Evolutionary conservation across 2,329 filamentous ascomycete species (phyloP).

Genomic region (Sporothrix sp.): DNA sequence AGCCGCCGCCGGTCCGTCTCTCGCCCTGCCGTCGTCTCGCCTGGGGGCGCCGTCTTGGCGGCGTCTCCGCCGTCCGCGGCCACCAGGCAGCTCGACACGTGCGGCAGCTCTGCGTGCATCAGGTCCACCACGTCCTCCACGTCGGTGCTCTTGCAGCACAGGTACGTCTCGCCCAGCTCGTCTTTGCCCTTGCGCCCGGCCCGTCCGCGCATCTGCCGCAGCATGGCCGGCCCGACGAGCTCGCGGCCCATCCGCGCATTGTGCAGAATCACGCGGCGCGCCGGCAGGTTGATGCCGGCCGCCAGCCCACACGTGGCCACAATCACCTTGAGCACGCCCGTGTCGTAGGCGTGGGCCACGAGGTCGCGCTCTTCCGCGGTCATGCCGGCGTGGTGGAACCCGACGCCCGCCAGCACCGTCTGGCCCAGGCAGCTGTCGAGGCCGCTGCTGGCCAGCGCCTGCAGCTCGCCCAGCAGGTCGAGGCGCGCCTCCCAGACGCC

Average conservation of each 20-base stretch:
- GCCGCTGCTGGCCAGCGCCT: conserved; percentile 50
- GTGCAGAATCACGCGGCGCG: conserved; percentile 64
- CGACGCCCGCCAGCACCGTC: conserved; percentile 57
- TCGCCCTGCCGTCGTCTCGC: not conserved
- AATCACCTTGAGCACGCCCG: conserved; percentile 57
- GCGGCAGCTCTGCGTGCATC: conserved; percentile 62
- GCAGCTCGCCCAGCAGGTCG: conserved; percentile 56
- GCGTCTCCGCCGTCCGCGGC: conserved; percentile 28
- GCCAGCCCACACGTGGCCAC: conserved; percentile 71
- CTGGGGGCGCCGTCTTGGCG: conserved; percentile 22
- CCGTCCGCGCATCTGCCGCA: conserved; percentile 71
- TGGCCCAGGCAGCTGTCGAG: conserved; percentile 56
- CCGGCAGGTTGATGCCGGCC: conserved; percentile 71
- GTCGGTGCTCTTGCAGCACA: conserved; percentile 61
- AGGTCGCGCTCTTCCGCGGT: conserved; percentile 68
- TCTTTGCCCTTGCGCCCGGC: conserved; percentile 73
- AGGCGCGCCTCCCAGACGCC: conserved; percentile 46
- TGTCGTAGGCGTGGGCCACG: conserved; percentile 60
- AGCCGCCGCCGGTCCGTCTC: conserved; percentile 45
- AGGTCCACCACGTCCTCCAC: conserved; percentile 60
- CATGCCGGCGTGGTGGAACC: conserved; percentile 62
- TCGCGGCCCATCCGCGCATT: conserved; percentile 68
- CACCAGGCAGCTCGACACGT: conserved; percentile 54
- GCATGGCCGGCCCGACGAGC: conserved; percentile 66
- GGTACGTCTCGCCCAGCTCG: conserved; percentile 65